Evolutionary conservation across 345 rosid species (phyloP).

Genomic region (Pugionium cornutum): DNA sequence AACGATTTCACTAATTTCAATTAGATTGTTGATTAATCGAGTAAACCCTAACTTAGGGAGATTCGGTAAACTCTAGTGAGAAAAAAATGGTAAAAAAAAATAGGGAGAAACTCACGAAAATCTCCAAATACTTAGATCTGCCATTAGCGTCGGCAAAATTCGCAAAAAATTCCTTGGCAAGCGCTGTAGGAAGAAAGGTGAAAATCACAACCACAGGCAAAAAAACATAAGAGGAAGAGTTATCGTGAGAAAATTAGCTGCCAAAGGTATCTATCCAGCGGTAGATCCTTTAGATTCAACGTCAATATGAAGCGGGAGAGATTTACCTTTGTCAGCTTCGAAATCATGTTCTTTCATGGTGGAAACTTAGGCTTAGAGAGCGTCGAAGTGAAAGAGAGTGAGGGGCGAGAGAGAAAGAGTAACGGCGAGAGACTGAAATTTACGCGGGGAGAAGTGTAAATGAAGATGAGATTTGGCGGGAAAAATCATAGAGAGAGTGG

Average conservation of each 20-base stretch:
- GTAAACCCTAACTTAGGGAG: conserved; percentile 20
- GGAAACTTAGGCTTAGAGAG: conserved; percentile 7
- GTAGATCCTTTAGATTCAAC: too few relatives aligned
- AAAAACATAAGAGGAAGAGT: background rate
- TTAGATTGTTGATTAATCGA: conserved; percentile 7
- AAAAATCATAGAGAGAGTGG: conserved; percentile 19
- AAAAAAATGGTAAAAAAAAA: background rate
- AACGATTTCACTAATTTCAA: background rate
- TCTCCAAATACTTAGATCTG: conserved; percentile 71
- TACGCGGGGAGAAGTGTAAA: conserved; percentile 30
- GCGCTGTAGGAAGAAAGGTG: conserved; percentile 33
- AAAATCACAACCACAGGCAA: background rate
- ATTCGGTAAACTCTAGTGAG: conserved; percentile 24
- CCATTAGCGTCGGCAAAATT: conserved; percentile 70
- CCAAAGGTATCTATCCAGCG: too few relatives aligned
- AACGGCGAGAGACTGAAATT: background rate
- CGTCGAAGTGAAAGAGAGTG: conserved; percentile 22
- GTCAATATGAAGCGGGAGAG: background rate
- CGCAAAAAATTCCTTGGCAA: conserved; percentile 82
- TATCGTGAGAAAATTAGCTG: background rate
- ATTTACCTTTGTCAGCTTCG: conserved; percentile 63
- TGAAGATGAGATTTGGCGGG: conserved; percentile 53
- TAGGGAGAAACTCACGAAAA: conserved; percentile 61
- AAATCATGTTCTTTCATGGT: conserved; percentile 65
- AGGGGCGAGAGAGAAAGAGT: conserved; percentile 35